phyloP scores from a whole-genome alignment of 306 rosid genomes.

The Delonix regia region DNA sequence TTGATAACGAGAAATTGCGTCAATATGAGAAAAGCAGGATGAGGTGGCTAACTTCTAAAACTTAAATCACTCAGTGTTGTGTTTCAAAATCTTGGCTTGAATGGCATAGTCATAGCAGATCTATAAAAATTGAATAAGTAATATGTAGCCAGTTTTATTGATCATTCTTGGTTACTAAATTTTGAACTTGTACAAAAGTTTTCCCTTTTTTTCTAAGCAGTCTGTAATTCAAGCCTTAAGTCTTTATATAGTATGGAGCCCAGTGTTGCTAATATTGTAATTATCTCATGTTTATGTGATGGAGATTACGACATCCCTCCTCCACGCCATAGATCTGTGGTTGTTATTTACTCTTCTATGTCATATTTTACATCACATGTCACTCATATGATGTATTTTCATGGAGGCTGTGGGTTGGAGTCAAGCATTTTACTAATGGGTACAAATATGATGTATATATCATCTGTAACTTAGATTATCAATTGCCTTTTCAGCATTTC shows the following conservation, averaged over 20 bases:
- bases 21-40: constrained; percentile 80
- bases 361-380: neutral
- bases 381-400: neutral
- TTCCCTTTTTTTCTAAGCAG: neutral
- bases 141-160: constrained; percentile 18
- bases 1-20: constrained; percentile 75
- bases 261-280: neutral
- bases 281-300: constrained; percentile 10
- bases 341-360: constrained; percentile 1
- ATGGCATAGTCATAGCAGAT: neutral
- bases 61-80: neutral
- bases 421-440: neutral
- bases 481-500: constrained; percentile 15
- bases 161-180: neutral
- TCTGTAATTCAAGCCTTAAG: neutral
- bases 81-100: constrained; percentile 10
- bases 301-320: neutral
- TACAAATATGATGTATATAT: constrained; percentile 3
- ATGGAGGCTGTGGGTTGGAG: neutral
- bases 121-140: neutral
- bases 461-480: neutral
- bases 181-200: constrained; percentile 1
- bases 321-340: neutral
- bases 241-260: neutral
- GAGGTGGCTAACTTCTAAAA: constrained; percentile 48